Conservation (phyloP, 257 asterid species). For the Voacanga thouarsii region DNA sequence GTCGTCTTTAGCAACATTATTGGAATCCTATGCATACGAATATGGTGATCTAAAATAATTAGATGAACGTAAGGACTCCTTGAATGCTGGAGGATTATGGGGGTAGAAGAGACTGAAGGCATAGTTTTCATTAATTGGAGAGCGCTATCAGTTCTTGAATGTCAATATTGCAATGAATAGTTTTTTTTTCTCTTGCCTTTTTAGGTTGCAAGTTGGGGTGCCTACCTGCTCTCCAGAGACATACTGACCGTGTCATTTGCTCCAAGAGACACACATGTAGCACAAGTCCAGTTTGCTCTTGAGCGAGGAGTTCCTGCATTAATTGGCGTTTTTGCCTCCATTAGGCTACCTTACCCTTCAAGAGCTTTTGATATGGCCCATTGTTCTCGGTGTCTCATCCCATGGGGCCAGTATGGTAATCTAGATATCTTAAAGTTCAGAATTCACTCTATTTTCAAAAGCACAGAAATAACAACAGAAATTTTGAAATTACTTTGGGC, state of each 20-base stretch:
- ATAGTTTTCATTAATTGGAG: neutral
- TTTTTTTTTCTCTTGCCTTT: neutral
- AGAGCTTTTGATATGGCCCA: constrained; percentile 95
- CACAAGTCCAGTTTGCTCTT: constrained; percentile 89
- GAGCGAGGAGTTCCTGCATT: constrained; percentile 94
- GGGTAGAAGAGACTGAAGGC: neutral
- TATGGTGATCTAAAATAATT: neutral
- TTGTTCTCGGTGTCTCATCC: constrained; percentile 94
- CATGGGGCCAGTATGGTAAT: constrained; percentile 78
- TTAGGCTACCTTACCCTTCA: constrained; percentile 81
- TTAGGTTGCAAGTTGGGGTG: constrained; percentile 98
- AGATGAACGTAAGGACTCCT: neutral
- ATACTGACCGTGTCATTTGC: constrained; percentile 82
- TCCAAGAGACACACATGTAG: constrained; percentile 88
- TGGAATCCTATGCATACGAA: neutral
- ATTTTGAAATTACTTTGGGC: constrained; percentile 15
- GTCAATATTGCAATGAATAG: neutral
- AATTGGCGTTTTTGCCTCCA: constrained; percentile 74
- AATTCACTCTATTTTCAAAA: neutral
- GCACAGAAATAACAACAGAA: neutral
- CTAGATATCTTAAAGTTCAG: neutral
- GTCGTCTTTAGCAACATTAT: neutral
- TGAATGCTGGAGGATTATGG: neutral
- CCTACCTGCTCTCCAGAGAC: constrained; percentile 73
- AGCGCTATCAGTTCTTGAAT: neutral